Evolutionary conservation across 208 protist species (phyloP), one percentile per base, ranked within the genome.

Genomic region (Phytomonas sp.): DNA sequence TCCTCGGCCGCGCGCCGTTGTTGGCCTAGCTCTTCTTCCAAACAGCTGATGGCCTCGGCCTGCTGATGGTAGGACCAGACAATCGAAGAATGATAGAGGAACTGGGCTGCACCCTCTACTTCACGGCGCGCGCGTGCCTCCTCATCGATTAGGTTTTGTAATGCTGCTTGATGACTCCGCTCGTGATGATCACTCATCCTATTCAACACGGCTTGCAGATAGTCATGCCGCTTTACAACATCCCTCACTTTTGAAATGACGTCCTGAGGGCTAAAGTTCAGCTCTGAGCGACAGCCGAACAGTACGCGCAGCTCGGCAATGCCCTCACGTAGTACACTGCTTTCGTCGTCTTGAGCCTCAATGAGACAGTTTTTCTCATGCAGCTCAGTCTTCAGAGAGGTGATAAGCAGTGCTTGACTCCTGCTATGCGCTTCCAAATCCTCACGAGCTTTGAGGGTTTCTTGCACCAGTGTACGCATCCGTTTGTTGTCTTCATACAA

Each of bases 401-500:
- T 29, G 13, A 88, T 75, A 26, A 90, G 81, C 1, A 88, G 40
- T 20, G 73, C 66, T 61, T 78, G 59, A 11, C 72, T 74, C 26
- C 71, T 61, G 2, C 66, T 73, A n/a, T 83, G 77, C 13, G 68
- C 68, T 43, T 91, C 84, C 6, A 84, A 67, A 31, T 92, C 84
- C 61, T 89, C 77, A 20, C 77, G 74, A 4, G 67, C 67, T 28
- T 62, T 62, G 32, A 83, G 69, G 31, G 70, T 71, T 23, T 81
- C 82, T 68, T 88, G 78, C 34, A 86, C 74, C n/a, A 89, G 67
- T n/a, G 64, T 67, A 37, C 79, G 78, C 76, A 92, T 76, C 15
- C 81, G 78, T 66, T 82, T 85, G 70, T 95, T 92, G 62, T 91
- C 86, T 31, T 77, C 77, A 70, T 83, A 94, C 20, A 92, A 62